Evolutionary conservation across 2,329 filamentous ascomycete genomes (phyloP).

Genomic region (Exophiala viscosa): DNA sequence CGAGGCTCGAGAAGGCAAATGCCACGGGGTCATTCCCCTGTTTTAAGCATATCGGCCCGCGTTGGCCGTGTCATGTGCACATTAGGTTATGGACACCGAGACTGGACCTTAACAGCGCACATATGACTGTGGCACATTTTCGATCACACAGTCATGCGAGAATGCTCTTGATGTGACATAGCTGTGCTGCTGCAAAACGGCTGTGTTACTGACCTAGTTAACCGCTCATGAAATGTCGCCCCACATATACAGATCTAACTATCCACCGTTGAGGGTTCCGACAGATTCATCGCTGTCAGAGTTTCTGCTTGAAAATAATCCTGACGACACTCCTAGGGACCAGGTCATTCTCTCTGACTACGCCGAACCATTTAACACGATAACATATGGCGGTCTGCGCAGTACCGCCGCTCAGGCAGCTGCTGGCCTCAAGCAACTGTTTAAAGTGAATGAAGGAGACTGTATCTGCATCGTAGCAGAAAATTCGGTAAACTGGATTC

Average conservation of each 20-base stretch:
- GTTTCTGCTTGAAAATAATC: conserved; percentile 1
- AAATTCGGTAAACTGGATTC: neutral
- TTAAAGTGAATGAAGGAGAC: neutral
- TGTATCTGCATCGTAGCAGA: neutral
- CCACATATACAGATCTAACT: neutral
- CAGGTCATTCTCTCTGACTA: neutral
- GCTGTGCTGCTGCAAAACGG: no score
- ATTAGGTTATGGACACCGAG: no score
- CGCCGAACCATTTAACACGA: neutral
- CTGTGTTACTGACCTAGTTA: no score
- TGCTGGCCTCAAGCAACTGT: neutral
- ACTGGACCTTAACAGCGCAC: no score
- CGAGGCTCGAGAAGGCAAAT: no score
- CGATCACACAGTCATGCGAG: no score
- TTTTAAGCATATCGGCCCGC: no score
- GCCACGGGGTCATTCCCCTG: no score
- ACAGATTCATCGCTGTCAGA: neutral
- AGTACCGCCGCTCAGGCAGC: neutral
- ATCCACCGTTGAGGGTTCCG: neutral
- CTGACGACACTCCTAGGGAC: neutral
- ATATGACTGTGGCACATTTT: no score
- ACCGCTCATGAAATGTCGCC: no score
- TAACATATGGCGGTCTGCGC: conserved; percentile 4
- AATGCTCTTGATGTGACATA: no score
- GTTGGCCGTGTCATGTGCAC: no score